A percentile compares a stretch with the other conserved stretches of the same genome.
phyloP scores from a whole-genome alignment of 192 early-diverging fungal genomes.

The Hyaloraphidium curvatum region DNA sequence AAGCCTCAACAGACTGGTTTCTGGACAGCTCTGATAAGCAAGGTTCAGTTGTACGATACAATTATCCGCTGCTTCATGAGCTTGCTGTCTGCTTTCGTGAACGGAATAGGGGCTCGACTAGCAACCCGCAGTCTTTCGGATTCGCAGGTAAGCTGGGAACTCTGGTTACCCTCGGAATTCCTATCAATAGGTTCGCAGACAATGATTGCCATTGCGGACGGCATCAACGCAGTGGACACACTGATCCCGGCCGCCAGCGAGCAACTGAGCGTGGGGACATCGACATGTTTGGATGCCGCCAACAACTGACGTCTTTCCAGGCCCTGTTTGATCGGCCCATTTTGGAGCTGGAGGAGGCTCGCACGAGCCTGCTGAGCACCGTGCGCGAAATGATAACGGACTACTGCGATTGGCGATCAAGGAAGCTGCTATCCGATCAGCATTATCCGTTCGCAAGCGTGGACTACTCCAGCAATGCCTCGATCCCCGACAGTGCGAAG shows the following conservation, averaged over 20 bases:
- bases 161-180: too few species aligned
- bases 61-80: too few species aligned
- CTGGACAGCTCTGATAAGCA: too few species aligned
- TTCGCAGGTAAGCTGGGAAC: too few species aligned
- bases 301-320: conserved; percentile 10
- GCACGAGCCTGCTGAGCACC: background rate
- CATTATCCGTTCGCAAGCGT: background rate
- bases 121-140: too few species aligned
- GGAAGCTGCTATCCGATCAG: background rate
- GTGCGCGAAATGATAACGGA: background rate
- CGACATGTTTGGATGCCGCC: background rate
- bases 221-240: conserved; percentile 33
- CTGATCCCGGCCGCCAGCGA: conserved; percentile 31
- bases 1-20: too few species aligned
- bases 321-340: conserved; percentile 57
- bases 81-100: too few species aligned
- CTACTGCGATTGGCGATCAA: conserved; percentile 1
- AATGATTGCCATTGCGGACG: conserved; percentile 10
- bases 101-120: background rate
- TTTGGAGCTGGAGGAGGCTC: conserved; percentile 42
- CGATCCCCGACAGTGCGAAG: too few species aligned
- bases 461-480: conserved; percentile 1
- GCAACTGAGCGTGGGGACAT: conserved; percentile 31
- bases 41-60: too few species aligned
- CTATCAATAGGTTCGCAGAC: too few species aligned